These are phyloP conservation scores for Cucurbita ficifolia DNA, from an alignment of 306 rosid species.

Conservation along the genomic window DNA sequence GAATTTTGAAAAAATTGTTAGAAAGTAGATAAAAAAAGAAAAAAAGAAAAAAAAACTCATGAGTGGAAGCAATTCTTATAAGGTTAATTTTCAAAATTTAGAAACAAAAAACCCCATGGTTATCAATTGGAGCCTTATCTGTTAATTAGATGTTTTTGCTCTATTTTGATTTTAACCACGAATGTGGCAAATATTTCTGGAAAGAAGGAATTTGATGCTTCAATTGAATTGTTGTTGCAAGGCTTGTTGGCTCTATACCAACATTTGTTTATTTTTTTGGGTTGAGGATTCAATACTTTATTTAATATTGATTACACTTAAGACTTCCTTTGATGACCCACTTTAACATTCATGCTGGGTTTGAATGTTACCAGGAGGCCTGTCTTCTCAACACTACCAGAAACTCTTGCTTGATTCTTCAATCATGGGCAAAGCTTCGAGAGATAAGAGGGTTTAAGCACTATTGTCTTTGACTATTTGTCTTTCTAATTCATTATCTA, in stretches of 20 bases:
- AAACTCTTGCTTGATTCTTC: not conserved
- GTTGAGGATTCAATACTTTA: not conserved
- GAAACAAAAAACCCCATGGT: not conserved
- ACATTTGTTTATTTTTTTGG: not conserved
- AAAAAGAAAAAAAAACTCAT: not conserved
- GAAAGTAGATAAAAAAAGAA: not conserved
- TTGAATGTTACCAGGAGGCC: not conserved
- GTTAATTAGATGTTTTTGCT: not conserved
- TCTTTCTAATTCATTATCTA: not conserved
- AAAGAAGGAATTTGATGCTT: not conserved
- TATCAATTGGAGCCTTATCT: not conserved
- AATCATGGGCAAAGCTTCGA: slow-evolving; percentile 88
- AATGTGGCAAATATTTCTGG: not conserved
- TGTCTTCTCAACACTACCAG: not conserved
- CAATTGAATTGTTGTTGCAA: not conserved
- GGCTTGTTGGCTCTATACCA: not conserved
- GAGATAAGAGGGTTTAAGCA: slow-evolving; percentile 67
- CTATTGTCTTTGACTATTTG: not conserved
- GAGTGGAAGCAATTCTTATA: not conserved
- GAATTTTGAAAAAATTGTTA: too few relatives aligned
- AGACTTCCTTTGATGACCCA: not conserved
- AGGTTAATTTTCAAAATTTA: too few relatives aligned
- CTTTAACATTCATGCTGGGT: not conserved
- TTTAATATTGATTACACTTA: not conserved
- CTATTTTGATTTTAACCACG: not conserved